Percentiles rank a stretch among this genome's conserved stretches.
Evolutionary conservation across 768 basidiomycete species (phyloP).

Genomic region (Suillus decipiens): DNA sequence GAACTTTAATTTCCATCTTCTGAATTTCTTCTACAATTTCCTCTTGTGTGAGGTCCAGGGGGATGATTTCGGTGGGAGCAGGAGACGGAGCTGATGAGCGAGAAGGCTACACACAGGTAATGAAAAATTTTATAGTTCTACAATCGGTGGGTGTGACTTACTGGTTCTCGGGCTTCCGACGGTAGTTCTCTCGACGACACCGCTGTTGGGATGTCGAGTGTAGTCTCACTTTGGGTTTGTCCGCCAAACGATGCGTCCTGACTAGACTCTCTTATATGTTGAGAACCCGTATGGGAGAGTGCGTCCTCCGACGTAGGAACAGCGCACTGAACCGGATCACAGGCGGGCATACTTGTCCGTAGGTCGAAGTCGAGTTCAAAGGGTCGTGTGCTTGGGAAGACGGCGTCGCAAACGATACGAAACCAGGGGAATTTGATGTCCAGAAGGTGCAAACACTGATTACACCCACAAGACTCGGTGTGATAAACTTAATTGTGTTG

Average conservation of each 20-base stretch:
- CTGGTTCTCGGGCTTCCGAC: constrained; percentile 26
- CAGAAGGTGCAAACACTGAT: not conserved
- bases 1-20: constrained; percentile 29
- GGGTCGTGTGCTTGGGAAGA: constrained; percentile 18
- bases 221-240: constrained; percentile 28
- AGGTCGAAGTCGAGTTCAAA: constrained; percentile 23
- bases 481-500: not conserved
- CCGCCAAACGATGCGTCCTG: constrained; percentile 24
- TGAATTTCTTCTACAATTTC: constrained; percentile 36
- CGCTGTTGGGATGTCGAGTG: constrained; percentile 17
- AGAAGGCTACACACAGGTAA: constrained; percentile 17
- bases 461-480: not conserved
- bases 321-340: constrained; percentile 14
- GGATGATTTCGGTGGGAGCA: constrained; percentile 35
- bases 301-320: constrained; percentile 14
- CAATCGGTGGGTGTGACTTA: constrained; percentile 14
- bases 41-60: constrained; percentile 33
- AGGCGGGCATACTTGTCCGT: constrained; percentile 17
- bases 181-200: constrained; percentile 8
- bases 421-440: not conserved
- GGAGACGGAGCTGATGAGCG: constrained; percentile 30
- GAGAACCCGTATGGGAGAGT: constrained; percentile 22
- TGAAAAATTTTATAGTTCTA: not conserved
- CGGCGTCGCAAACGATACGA: no score
- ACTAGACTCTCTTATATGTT: constrained; percentile 26